A percentile compares a stretch with the other conserved stretches of the same genome.
phyloP scores from a whole-genome alignment of 2,329 filamentous ascomycete species.

The Drechslerella dactyloides region DNA sequence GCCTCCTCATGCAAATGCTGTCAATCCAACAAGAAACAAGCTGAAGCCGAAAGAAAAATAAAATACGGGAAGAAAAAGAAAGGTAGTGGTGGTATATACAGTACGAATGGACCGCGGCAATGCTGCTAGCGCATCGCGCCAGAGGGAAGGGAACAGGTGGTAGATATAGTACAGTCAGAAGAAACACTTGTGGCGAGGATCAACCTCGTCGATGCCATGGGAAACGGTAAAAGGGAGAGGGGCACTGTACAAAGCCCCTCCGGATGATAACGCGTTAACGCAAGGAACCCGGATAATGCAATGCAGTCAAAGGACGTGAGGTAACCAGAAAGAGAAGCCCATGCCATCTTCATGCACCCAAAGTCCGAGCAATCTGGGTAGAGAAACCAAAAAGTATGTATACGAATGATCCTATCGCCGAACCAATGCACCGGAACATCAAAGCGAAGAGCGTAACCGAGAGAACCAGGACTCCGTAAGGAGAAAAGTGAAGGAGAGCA shows the following conservation, averaged over 20 bases:
- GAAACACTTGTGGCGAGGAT: constrained; percentile 14
- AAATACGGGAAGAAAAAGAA: constrained; percentile 6
- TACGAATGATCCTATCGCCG: constrained; percentile 46
- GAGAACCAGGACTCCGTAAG: constrained; percentile 43
- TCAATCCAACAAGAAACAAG: constrained; percentile 33
- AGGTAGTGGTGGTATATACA: constrained; percentile 9
- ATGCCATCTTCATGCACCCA: constrained; percentile 29
- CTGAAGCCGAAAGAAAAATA: constrained; percentile 26
- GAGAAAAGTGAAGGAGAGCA: constrained; percentile 19
- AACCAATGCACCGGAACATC: constrained; percentile 47
- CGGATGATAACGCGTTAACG: constrained; percentile 3
- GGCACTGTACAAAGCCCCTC: constrained; percentile 1
- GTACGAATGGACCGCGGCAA: constrained; percentile 27
- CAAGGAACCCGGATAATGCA: constrained; percentile 18
- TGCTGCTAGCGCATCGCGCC: constrained; percentile 14
- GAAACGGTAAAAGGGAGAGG: no score
- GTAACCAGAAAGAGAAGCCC: constrained; percentile 14
- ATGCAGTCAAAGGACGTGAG: constrained; percentile 6
- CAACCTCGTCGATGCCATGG: constrained; percentile 25
- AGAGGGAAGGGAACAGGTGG: constrained; percentile 7
- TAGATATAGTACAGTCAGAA: constrained; percentile 45
- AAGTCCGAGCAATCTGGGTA: constrained; percentile 24
- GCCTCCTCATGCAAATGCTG: constrained; percentile 33
- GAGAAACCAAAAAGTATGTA: constrained; percentile 16
- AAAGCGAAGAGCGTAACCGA: constrained; percentile 38